These are phyloP conservation scores for Candida neerlandica DNA, from an alignment of 1,139 yeast genomes.

Conservation along the genomic window DNA sequence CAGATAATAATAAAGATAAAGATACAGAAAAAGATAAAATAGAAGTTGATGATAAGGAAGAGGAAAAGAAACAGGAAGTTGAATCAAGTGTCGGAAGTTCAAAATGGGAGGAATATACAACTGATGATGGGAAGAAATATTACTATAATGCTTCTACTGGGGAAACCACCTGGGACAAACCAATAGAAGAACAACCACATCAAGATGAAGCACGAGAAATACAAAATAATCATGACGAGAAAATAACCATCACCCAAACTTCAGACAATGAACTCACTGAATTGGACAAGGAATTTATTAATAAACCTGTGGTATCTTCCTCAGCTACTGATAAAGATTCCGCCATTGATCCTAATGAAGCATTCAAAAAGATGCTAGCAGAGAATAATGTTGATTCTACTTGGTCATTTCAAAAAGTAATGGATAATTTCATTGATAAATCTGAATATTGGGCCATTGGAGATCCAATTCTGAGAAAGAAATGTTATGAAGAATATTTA, in stretches of 20 bases:
- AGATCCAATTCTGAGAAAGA: constrained; percentile 63
- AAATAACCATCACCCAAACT: background rate
- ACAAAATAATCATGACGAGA: background rate
- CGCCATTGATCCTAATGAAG: constrained; percentile 43
- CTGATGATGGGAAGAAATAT: constrained; percentile 73
- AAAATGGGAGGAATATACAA: constrained; percentile 63
- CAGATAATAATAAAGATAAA: background rate
- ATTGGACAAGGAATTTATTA: constrained; percentile 17
- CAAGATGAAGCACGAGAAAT: constrained; percentile 2
- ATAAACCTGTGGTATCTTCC: constrained; percentile 12
- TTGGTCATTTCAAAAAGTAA: constrained; percentile 74
- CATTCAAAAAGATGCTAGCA: constrained; percentile 55
- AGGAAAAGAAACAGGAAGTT: background rate
- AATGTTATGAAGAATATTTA: constrained; percentile 65
- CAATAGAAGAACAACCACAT: constrained; percentile 48
- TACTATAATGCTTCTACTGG: constrained; percentile 69
- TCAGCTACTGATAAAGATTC: constrained; percentile 8
- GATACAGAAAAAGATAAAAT: background rate
- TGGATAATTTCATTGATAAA: constrained; percentile 58
- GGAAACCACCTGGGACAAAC: constrained; percentile 82
- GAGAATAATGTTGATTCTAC: constrained; percentile 64
- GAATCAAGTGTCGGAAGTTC: background rate
- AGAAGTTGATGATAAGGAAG: background rate
- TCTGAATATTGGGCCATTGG: constrained; percentile 71
- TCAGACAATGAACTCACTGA: constrained; percentile 8